phyloP scores from a whole-genome alignment of 2,329 filamentous ascomycete genomes.

The Penicillium rolfsii region DNA sequence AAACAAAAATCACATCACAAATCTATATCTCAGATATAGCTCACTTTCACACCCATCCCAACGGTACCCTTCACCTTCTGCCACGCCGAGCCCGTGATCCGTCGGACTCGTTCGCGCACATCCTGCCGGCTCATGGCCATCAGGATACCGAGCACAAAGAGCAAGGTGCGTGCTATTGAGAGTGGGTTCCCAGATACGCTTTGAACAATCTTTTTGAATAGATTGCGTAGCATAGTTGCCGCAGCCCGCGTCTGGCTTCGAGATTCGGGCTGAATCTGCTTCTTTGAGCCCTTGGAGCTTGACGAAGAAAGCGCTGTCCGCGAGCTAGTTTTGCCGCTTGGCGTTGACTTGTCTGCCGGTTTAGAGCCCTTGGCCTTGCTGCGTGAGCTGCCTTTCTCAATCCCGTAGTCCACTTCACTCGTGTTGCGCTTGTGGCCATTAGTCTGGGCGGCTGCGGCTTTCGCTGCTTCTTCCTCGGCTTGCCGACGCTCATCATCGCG shows the following conservation, averaged over 20 bases:
- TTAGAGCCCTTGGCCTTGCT: constrained; percentile 35
- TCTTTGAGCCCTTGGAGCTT: constrained; percentile 43
- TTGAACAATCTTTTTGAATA: constrained; percentile 55
- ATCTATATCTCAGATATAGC: constrained; percentile 70
- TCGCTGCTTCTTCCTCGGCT: constrained; percentile 37
- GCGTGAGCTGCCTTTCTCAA: constrained; percentile 59
- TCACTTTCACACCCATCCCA: constrained; percentile 97
- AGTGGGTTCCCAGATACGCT: constrained; percentile 60
- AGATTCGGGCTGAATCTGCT: constrained; percentile 41
- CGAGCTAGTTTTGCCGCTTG: constrained; percentile 31
- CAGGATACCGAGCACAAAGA: constrained; percentile 79
- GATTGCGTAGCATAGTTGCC: constrained; percentile 52
- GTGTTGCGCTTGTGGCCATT: constrained; percentile 57
- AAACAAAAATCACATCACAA: neutral
- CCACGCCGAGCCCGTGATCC: constrained; percentile 72
- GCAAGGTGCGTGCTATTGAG: constrained; percentile 64
- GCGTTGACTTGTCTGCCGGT: constrained; percentile 31
- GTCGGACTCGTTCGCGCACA: constrained; percentile 72
- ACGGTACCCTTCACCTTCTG: constrained; percentile 80
- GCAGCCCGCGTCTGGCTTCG: constrained; percentile 48
- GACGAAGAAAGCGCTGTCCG: constrained; percentile 39
- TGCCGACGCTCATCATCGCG: constrained; percentile 49
- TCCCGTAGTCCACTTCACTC: constrained; percentile 70
- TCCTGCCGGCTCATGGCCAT: constrained; percentile 74
- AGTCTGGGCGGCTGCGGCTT: constrained; percentile 42